Percentiles rank a stretch among this genome's conserved stretches.
Conservation (phyloP, 495 filamentous ascomycete genomes). For the Podospora comata region DNA sequence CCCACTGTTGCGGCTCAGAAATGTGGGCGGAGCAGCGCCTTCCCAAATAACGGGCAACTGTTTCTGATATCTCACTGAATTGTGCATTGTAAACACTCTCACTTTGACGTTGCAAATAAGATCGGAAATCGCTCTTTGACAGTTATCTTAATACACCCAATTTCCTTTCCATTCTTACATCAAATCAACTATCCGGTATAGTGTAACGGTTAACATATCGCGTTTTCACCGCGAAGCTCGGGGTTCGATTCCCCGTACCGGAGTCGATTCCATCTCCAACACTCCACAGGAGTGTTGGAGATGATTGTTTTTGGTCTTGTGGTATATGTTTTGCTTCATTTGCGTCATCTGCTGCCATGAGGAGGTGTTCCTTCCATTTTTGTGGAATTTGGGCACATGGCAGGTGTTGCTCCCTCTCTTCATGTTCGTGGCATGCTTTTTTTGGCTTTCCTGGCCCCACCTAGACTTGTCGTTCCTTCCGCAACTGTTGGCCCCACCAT, state of each 20-base stretch:
- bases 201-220: slow-evolving; percentile 50
- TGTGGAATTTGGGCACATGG: not conserved
- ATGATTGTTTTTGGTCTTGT: not conserved
- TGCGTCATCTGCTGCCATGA: not conserved
- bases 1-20: no score
- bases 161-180: not conserved
- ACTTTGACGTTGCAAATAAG: no score
- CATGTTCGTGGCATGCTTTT: not conserved
- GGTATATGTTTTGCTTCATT: not conserved
- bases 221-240: slow-evolving; percentile 52
- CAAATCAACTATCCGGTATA: slow-evolving; percentile 33
- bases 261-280: slow-evolving; percentile 21
- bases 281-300: not conserved
- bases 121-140: no score
- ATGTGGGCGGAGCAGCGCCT: no score
- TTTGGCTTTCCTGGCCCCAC: not conserved
- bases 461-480: not conserved
- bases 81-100: no score
- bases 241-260: slow-evolving; percentile 52
- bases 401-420: not conserved
- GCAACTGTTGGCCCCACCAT: not conserved
- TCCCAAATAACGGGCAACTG: no score
- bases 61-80: no score
- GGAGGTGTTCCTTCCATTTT: not conserved
- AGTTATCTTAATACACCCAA: no score